Percentiles rank a stretch among this genome's conserved stretches.
Conservation (phyloP, 148 eudicot species). For the Rhododendron henanense region DNA sequence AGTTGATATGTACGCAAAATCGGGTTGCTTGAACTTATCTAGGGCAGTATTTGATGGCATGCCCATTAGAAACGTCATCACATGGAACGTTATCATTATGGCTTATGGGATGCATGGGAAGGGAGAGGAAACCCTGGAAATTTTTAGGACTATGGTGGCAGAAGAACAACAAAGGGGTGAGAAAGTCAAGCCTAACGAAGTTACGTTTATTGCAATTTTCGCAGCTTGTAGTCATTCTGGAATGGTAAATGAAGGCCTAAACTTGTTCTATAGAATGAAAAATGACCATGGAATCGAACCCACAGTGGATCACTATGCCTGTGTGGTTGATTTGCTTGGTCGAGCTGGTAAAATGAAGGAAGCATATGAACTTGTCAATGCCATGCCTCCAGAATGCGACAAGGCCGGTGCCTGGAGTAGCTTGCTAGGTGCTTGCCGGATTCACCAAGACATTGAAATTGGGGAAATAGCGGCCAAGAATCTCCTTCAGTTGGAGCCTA, state of each 20-base stretch:
- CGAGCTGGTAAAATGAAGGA: constrained; percentile 64
- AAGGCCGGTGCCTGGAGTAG: constrained; percentile 69
- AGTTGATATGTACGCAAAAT: constrained; percentile 86
- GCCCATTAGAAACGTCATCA: constrained; percentile 65
- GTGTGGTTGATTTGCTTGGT: constrained; percentile 77
- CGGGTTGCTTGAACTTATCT: constrained; percentile 64
- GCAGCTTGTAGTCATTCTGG: constrained; percentile 77
- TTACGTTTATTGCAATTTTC: constrained; percentile 64
- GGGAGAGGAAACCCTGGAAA: constrained; percentile 55
- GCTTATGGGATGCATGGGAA: constrained; percentile 93
- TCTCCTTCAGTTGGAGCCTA: constrained; percentile 59
- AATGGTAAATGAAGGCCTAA: constrained; percentile 55
- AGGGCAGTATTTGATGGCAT: constrained; percentile 60
- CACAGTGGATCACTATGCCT: constrained; percentile 62
- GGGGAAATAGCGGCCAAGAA: constrained; percentile 73
- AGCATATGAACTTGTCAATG: constrained; percentile 52
- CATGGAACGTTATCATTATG: constrained; percentile 89
- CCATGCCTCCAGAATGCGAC: constrained; percentile 54
- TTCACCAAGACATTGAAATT: constrained; percentile 55
- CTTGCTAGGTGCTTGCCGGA: constrained; percentile 77
- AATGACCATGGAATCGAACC: constrained; percentile 47
- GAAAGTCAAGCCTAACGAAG: constrained; percentile 49
- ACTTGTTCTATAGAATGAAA: constrained; percentile 52
- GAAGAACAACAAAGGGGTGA: constrained; percentile 27
- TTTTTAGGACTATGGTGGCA: constrained; percentile 47